These are phyloP conservation scores for Xylariaceae sp. DNA, from an alignment of 2,329 filamentous ascomycete genomes.

Conservation along the genomic window DNA sequence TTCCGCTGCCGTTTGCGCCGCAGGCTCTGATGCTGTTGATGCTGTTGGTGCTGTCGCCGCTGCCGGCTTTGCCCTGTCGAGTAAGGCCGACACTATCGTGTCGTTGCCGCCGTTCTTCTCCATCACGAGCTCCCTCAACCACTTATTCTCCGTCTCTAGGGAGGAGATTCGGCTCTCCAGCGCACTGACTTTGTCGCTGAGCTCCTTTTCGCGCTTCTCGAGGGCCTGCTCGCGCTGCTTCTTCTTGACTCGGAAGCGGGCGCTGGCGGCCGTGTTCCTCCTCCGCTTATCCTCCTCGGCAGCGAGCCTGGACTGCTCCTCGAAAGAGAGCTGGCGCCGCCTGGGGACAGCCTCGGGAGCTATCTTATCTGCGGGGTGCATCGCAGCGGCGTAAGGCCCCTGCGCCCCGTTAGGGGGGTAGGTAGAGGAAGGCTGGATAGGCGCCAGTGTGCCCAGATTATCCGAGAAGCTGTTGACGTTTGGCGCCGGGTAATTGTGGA, in stretches of 20 bases:
- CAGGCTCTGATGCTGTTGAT: slow-evolving; percentile 21
- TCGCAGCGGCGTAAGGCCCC: slow-evolving; percentile 29
- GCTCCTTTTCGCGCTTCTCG: slow-evolving; percentile 75
- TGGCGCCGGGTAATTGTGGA: slow-evolving; percentile 47
- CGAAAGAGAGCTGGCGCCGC: slow-evolving; percentile 49
- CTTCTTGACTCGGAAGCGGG: slow-evolving; percentile 90
- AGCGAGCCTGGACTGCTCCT: slow-evolving; percentile 65
- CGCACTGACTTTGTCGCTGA: slow-evolving; percentile 69
- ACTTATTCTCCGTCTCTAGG: slow-evolving; percentile 49
- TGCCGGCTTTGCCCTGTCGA: slow-evolving; percentile 43
- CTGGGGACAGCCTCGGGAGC: slow-evolving; percentile 40
- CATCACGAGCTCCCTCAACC: slow-evolving; percentile 60
- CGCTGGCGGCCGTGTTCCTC: slow-evolving; percentile 82
- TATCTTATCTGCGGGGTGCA: slow-evolving; percentile 36
- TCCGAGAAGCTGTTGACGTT: slow-evolving; percentile 43
- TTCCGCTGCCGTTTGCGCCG: slow-evolving; percentile 19
- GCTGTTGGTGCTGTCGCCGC: slow-evolving; percentile 22
- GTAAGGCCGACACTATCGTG: slow-evolving; percentile 43
- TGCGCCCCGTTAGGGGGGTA: slow-evolving; percentile 38
- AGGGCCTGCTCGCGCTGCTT: slow-evolving; percentile 88
- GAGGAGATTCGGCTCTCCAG: slow-evolving; percentile 68
- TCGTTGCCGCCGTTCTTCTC: slow-evolving; percentile 69
- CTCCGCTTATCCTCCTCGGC: slow-evolving; percentile 88
- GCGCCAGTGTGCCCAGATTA: slow-evolving; percentile 38
- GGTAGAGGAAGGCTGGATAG: slow-evolving; percentile 48